Conservation (phyloP, 805 yeast species). For the Lipomyces kockii region DNA sequence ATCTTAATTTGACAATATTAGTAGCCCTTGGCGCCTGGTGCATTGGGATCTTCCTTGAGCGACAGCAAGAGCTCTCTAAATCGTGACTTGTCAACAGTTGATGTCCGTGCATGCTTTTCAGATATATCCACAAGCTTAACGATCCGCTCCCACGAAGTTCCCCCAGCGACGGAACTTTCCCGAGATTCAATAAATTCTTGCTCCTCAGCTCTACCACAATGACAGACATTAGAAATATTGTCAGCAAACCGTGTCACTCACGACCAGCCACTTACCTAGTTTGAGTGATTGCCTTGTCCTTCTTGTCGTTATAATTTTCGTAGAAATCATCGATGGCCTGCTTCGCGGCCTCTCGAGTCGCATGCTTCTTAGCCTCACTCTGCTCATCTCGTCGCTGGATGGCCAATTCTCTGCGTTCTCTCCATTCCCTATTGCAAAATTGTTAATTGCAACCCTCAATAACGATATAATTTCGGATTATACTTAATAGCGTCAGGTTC, state of each 20-base stretch:
- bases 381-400: slow-evolving; percentile 78
- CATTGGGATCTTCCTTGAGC: slow-evolving; percentile 70
- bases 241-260: neutral
- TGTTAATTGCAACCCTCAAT: neutral
- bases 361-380: slow-evolving; percentile 64
- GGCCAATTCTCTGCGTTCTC: slow-evolving; percentile 75
- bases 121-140: slow-evolving; percentile 54
- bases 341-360: slow-evolving; percentile 74
- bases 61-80: slow-evolving; percentile 68
- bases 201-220: slow-evolving; percentile 55
- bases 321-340: slow-evolving; percentile 89
- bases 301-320: slow-evolving; percentile 84
- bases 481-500: slow-evolving; percentile 35
- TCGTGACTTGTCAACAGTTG: slow-evolving; percentile 64
- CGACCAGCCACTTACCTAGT: slow-evolving; percentile 48
- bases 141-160: slow-evolving; percentile 65
- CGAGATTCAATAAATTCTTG: slow-evolving; percentile 72
- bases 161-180: slow-evolving; percentile 57
- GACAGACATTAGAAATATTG: neutral
- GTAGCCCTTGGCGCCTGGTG: slow-evolving; percentile 78
- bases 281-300: slow-evolving; percentile 66
- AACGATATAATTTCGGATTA: neutral
- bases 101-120: slow-evolving; percentile 52
- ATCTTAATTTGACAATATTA: slow-evolving; percentile 35
- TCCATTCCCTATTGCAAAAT: slow-evolving; percentile 62